These are phyloP conservation scores for Narthecium ossifragum DNA, from an alignment of 106 monocot genomes.

Conservation along the genomic window DNA sequence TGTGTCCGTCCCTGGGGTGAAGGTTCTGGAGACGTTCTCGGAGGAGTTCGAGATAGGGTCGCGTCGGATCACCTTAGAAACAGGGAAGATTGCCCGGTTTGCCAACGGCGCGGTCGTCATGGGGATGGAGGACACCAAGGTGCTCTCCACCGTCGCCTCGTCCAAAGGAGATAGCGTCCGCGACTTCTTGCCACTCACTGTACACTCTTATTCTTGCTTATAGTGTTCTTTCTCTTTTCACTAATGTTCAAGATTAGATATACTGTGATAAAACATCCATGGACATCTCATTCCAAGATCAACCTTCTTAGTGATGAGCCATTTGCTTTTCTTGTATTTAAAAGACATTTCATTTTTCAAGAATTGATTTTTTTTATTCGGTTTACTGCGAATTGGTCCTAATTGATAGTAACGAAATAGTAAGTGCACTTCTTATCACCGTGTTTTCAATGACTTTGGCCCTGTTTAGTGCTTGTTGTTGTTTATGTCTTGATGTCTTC, in stretches of 20 bases:
- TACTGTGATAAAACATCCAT: too few species aligned
- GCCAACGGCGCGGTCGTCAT: conserved; percentile 82
- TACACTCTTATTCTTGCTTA: conserved; percentile 17
- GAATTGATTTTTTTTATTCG: too few species aligned
- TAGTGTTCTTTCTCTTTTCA: too few species aligned
- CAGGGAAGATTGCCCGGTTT: conserved; percentile 77
- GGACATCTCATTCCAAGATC: too few species aligned
- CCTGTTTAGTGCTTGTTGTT: neutral
- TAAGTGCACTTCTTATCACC: too few species aligned
- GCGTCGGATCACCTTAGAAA: conserved; percentile 68
- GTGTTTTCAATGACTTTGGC: neutral
- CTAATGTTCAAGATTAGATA: too few species aligned
- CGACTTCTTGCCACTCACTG: conserved; percentile 92
- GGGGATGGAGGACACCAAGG: conserved; percentile 68
- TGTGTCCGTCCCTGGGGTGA: conserved; percentile 23
- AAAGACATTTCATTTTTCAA: too few species aligned
- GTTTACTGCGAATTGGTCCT: too few species aligned
- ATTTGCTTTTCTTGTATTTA: too few species aligned
- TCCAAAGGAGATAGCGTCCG: conserved; percentile 47
- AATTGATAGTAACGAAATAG: too few species aligned
- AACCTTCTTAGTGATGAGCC: too few species aligned
- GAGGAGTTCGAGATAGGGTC: conserved; percentile 90
- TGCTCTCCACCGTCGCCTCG: conserved; percentile 69
- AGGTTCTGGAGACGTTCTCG: conserved; percentile 62
- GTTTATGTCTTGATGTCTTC: too few species aligned